Percentiles rank a stretch among this genome's conserved stretches.
phyloP scores from a whole-genome alignment of 371 early-diverging fungal genomes.

The Parasitella parasitica region DNA sequence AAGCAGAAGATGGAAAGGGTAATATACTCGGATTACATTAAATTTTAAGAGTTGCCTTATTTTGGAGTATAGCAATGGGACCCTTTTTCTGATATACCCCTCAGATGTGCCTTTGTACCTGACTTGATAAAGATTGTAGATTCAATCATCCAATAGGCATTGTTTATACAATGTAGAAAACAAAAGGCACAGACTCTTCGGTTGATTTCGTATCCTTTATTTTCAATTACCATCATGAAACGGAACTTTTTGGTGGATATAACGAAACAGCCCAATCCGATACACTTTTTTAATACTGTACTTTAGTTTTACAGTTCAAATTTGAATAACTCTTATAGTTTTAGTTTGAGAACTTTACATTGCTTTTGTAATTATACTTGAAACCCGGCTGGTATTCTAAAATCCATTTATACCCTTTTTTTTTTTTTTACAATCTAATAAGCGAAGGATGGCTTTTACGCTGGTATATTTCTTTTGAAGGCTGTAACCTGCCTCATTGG shows the following conservation, averaged over 20 bases:
- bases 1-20: background rate
- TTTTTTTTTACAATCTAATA: background rate
- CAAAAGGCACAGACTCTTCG: background rate
- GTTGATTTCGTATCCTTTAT: background rate
- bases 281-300: no score
- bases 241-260: no score
- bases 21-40: background rate
- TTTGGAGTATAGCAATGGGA: background rate
- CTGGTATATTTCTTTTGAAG: background rate
- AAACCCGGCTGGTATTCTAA: background rate
- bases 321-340: no score
- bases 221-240: no score
- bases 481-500: background rate
- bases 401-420: background rate
- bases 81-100: background rate
- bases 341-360: no score
- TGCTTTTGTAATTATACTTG: no score
- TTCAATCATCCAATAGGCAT: background rate
- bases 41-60: conserved; percentile 1
- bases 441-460: background rate
- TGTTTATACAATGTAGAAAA: background rate
- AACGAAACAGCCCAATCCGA: no score
- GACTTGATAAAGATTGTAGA: background rate
- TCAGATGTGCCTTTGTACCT: background rate
- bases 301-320: no score